phyloP scores from a whole-genome alignment of 129 eudicot genomes.

The Artemisia annua region DNA sequence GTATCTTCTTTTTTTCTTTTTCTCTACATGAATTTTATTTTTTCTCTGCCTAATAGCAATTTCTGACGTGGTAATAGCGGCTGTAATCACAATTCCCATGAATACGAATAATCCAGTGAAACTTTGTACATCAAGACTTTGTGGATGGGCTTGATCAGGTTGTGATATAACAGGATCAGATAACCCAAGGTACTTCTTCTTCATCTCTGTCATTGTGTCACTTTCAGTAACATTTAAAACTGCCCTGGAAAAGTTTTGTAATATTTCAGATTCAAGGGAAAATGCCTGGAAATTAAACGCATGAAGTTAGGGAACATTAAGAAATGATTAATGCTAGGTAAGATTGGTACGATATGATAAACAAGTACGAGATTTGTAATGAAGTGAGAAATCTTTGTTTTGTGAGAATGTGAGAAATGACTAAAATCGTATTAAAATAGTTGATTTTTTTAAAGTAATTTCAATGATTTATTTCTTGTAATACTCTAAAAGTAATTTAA shows the following conservation, averaged over 20 bases:
- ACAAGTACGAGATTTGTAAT: too few species aligned
- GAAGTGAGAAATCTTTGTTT: too few species aligned
- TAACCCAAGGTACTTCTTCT: constrained; percentile 22
- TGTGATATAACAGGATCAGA: background rate
- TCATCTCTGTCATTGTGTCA: constrained; percentile 18
- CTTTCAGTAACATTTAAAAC: constrained; percentile 24
- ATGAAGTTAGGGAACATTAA: too few species aligned
- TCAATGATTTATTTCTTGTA: too few species aligned
- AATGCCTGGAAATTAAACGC: constrained; percentile 25
- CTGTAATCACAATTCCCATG: constrained; percentile 23
- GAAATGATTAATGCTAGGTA: too few species aligned
- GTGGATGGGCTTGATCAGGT: background rate
- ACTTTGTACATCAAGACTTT: constrained; percentile 27
- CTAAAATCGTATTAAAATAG: too few species aligned
- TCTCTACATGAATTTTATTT: background rate
- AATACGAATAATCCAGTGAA: constrained; percentile 27
- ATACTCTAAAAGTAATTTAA: too few species aligned
- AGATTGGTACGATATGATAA: too few species aligned
- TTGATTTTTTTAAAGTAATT: too few species aligned
- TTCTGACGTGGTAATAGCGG: constrained; percentile 25
- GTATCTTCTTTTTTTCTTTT: too few species aligned
- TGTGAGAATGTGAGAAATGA: too few species aligned
- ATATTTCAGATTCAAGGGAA: constrained; percentile 13
- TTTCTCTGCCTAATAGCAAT: background rate
- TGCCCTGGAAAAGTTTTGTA: constrained; percentile 20